phyloP scores from a whole-genome alignment of 2,329 filamentous ascomycete genomes.

The Tolypocladium sp. region DNA sequence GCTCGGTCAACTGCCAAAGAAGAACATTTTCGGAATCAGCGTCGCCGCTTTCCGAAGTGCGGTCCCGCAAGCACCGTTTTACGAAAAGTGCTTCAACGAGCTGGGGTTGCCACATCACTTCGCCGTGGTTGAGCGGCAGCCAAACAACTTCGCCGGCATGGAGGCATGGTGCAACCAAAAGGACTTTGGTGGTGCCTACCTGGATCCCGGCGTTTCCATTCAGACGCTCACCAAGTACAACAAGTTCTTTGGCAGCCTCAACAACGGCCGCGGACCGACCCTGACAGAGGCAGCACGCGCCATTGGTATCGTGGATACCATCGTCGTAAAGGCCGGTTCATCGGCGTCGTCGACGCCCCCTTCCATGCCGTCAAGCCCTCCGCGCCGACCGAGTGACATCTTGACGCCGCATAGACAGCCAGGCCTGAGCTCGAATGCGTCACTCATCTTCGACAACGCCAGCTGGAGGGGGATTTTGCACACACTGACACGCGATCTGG shows the following conservation, averaged over 20 bases:
- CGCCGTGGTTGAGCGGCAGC: constrained; percentile 61
- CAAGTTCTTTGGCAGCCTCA: constrained; percentile 40
- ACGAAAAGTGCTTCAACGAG: constrained; percentile 75
- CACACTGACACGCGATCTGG: constrained; percentile 71
- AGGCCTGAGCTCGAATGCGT: constrained; percentile 37
- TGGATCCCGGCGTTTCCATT: constrained; percentile 62
- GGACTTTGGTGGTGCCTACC: constrained; percentile 73
- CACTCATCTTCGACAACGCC: constrained; percentile 70
- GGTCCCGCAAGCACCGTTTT: constrained; percentile 72
- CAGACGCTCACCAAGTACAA: constrained; percentile 50
- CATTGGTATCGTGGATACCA: constrained; percentile 76
- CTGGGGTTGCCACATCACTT: constrained; percentile 81
- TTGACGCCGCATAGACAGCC: constrained; percentile 13
- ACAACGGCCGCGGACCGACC: constrained; percentile 41
- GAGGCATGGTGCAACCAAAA: constrained; percentile 64
- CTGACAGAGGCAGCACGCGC: constrained; percentile 68
- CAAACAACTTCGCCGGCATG: constrained; percentile 54
- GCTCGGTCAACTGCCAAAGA: constrained; percentile 72
- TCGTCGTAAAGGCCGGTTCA: constrained; percentile 49
- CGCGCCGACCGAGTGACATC: constrained; percentile 21
- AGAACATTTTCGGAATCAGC: constrained; percentile 72
- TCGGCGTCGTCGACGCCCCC: constrained; percentile 33
- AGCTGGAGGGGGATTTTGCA: constrained; percentile 80
- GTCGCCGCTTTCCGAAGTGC: constrained; percentile 52
- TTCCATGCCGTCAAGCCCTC: constrained; percentile 40